phyloP scores from a whole-genome alignment of 78 protist genomes.

The Dictyostelium firmibasis region DNA sequence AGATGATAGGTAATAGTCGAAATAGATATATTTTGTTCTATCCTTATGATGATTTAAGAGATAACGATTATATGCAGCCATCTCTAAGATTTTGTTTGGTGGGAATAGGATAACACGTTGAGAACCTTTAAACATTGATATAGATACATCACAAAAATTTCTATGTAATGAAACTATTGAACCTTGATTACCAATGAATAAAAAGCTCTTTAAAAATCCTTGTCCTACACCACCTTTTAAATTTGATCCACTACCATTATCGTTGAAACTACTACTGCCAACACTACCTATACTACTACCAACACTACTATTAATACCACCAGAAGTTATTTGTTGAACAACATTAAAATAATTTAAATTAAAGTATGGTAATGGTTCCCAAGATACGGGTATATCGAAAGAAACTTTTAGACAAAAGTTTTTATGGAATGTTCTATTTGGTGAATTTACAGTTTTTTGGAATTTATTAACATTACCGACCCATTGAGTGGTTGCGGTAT shows the following conservation, averaged over 20 bases:
- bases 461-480: slow-evolving; percentile 28
- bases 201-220: not conserved
- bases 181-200: slow-evolving; percentile 37
- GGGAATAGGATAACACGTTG: slow-evolving; percentile 61
- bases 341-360: slow-evolving; percentile 25
- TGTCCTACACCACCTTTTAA: not conserved
- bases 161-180: slow-evolving; percentile 62
- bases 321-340: not conserved
- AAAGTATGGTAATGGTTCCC: slow-evolving; percentile 50
- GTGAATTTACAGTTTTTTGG: not conserved
- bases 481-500: not conserved
- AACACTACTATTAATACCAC: not conserved
- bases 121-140: slow-evolving; percentile 21
- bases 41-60: not conserved
- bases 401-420: not conserved
- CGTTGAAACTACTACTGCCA: not conserved
- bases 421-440: not conserved
- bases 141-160: slow-evolving; percentile 37
- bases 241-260: not conserved
- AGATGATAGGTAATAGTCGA: slow-evolving; percentile 17
- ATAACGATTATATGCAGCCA: slow-evolving; percentile 39
- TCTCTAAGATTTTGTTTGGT: slow-evolving; percentile 66
- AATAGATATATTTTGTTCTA: slow-evolving; percentile 49
- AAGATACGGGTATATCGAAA: slow-evolving; percentile 2
- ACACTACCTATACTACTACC: not conserved